Evolutionary conservation across 2,329 filamentous ascomycete genomes (phyloP).

Genomic region (Aspergillus thermomutatus): DNA sequence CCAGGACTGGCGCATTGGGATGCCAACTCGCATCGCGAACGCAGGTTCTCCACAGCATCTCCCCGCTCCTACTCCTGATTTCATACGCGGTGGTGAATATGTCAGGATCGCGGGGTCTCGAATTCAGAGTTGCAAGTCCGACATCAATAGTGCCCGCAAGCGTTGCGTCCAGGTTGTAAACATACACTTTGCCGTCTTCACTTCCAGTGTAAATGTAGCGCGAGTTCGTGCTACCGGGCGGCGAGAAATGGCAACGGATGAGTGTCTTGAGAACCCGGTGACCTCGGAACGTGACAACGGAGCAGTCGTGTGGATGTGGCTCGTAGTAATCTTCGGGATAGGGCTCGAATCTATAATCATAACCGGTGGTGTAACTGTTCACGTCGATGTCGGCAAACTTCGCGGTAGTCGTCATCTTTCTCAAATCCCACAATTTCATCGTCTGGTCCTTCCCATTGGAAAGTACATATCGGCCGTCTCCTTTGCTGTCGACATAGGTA

Average conservation of each 20-base stretch:
- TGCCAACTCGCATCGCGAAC: slow-evolving; percentile 91
- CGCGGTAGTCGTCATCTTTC: slow-evolving; percentile 78
- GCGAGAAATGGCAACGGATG: slow-evolving; percentile 93
- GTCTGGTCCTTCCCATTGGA: slow-evolving; percentile 95
- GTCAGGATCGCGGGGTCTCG: slow-evolving; percentile 54
- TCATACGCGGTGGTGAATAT: slow-evolving; percentile 56
- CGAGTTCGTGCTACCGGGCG: slow-evolving; percentile 77
- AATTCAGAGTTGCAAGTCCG: slow-evolving; percentile 62
- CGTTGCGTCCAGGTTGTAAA: slow-evolving; percentile 93
- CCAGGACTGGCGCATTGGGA: slow-evolving; percentile 76
- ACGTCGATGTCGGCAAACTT: slow-evolving; percentile 52
- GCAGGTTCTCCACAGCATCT: slow-evolving; percentile 67
- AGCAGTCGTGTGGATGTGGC: slow-evolving; percentile 81
- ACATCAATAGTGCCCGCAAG: slow-evolving; percentile 76
- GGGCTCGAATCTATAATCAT: slow-evolving; percentile 60
- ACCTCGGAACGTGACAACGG: slow-evolving; percentile 86
- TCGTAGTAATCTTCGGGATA: slow-evolving; percentile 54
- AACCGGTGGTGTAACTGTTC: slow-evolving; percentile 54
- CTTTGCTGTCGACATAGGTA: slow-evolving; percentile 74
- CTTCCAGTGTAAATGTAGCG: slow-evolving; percentile 92
- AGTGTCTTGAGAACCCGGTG: slow-evolving; percentile 86
- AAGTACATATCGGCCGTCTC: slow-evolving; percentile 82
- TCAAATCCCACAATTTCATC: slow-evolving; percentile 94
- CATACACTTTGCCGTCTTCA: slow-evolving; percentile 81
- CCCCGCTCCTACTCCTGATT: slow-evolving; percentile 48